Evolutionary conservation across 2,329 filamentous ascomycete species (phyloP).

Genomic region (Colletotrichum sp.): DNA sequence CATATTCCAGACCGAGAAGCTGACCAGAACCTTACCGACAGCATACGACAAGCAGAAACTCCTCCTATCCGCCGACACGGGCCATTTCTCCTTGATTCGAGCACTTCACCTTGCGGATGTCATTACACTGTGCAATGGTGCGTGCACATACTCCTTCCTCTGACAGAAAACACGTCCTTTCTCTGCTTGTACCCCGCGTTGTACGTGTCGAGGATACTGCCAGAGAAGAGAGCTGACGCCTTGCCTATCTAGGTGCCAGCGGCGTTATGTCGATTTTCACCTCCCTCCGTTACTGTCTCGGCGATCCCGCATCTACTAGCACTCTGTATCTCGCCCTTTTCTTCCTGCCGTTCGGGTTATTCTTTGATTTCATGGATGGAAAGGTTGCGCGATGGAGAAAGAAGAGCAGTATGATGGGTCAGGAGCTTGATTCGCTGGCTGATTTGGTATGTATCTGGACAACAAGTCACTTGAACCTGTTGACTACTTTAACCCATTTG

Average conservation of each 20-base stretch:
- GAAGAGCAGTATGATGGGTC: constrained; percentile 97
- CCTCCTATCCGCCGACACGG: constrained; percentile 71
- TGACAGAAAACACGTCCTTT: not conserved
- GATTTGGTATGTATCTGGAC: constrained; percentile 75
- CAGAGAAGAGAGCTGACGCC: not conserved
- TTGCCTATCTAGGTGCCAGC: constrained; percentile 48
- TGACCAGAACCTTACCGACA: constrained; percentile 33
- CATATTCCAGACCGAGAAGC: not conserved
- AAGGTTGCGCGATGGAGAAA: constrained; percentile 95
- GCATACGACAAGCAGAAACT: constrained; percentile 78
- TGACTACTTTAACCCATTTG: not conserved
- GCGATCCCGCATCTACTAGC: constrained; percentile 65
- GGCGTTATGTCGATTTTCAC: constrained; percentile 96
- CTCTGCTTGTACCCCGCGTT: not conserved
- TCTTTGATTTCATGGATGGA: constrained; percentile 98
- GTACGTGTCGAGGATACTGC: not conserved
- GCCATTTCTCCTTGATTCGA: constrained; percentile 74
- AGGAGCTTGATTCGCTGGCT: constrained; percentile 94
- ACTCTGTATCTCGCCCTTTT: constrained; percentile 83
- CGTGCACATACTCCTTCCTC: constrained; percentile 11
- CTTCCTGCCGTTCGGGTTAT: constrained; percentile 90
- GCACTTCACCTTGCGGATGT: constrained; percentile 82
- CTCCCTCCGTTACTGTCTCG: constrained; percentile 90
- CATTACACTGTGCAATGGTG: constrained; percentile 83
- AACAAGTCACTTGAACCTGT: not conserved